Base-by-base conservation (phyloP, 306 rosid genomes). In the Casuarina equisetifolia region DNA sequence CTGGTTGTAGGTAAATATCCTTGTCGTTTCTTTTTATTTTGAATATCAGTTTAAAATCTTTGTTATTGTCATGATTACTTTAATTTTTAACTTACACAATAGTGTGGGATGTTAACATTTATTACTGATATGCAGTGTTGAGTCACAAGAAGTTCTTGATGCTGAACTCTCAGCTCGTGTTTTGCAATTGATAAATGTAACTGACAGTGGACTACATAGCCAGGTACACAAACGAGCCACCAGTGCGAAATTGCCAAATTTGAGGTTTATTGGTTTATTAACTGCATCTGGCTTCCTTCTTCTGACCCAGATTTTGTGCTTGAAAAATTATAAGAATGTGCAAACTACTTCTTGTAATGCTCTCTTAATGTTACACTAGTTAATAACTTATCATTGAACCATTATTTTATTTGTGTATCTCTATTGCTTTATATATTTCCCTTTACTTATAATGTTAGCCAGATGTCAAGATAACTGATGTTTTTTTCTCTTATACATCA, bases 81-180 rank as follows among this genome's bases (percentile, higher is more conserved):
- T 9, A 7, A 58, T 58, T 58, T 58, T 58, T n/a, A 5, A 58
- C 10, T 9, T 58, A 42, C 3, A 35, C 46, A 42, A 36, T 53
- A 67, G 39, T 44, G 9, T 64, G 25, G 57, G 9, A 58, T 72
- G 20, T 71, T 7, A 13, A 45, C 45, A 66, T 4, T 12, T 46
- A 61, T 89, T 78, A 85, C 73, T 77, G 20, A 67, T 74, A 49
- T 82, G 84, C 85, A 94, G 98, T 83, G 80, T 80, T 80, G 98
- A 94, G 78, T 89, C 97, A 32, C 98, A 92, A 74, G 98, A 94
- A 87, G 92, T 90, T 78, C 93, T 90, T 69, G 98, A 94, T 87
- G 98, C 97, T 3, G 98, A 94, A 88, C 90, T 94, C 74, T 92
- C 98, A 58, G 98, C 98, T 74, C 98, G 97, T 76, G 92, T 94